These are phyloP conservation scores for Cryptococcus sp. DNA, from an alignment of 1,284 basidiomycete genomes.

Conservation along the genomic window DNA sequence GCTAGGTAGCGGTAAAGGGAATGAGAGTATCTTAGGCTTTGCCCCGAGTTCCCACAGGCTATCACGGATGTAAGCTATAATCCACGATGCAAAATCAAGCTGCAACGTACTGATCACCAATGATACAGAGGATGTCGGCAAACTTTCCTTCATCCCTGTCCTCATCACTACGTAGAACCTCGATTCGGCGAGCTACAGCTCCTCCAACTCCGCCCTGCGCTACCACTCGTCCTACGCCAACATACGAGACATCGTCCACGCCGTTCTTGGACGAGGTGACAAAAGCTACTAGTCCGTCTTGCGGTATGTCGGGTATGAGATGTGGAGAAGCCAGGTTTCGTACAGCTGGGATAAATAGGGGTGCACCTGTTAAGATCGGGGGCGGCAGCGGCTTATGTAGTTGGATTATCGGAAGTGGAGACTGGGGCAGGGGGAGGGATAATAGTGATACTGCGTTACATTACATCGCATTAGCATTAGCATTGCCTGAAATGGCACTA, in stretches of 20 bases:
- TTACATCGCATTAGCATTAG: conserved; percentile 43
- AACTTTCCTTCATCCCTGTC: conserved; percentile 50
- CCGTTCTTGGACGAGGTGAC: conserved; percentile 25
- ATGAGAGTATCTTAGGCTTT: conserved; percentile 29
- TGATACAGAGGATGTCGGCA: conserved; percentile 47
- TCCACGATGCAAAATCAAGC: neutral
- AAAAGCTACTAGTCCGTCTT: conserved; percentile 42
- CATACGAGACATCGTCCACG: conserved; percentile 34
- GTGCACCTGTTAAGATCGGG: conserved; percentile 57
- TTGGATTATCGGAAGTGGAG: conserved; percentile 42
- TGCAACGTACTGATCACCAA: conserved; percentile 41
- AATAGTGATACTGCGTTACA: conserved; percentile 53
- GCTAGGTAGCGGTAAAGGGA: conserved; percentile 32
- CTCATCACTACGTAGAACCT: conserved; percentile 23
- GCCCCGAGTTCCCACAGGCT: conserved; percentile 50
- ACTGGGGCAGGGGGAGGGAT: conserved; percentile 27
- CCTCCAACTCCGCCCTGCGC: conserved; percentile 42
- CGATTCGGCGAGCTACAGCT: conserved; percentile 37
- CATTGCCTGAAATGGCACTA: too few relatives aligned
- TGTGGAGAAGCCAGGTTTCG: conserved; percentile 40
- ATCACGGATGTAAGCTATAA: conserved; percentile 7
- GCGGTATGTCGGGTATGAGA: conserved; percentile 42
- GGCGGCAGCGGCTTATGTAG: conserved; percentile 48
- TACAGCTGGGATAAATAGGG: conserved; percentile 50
- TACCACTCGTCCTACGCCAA: conserved; percentile 45